Base-by-base conservation (phyloP, 129 eudicot species). In the Mikania micrantha region DNA sequence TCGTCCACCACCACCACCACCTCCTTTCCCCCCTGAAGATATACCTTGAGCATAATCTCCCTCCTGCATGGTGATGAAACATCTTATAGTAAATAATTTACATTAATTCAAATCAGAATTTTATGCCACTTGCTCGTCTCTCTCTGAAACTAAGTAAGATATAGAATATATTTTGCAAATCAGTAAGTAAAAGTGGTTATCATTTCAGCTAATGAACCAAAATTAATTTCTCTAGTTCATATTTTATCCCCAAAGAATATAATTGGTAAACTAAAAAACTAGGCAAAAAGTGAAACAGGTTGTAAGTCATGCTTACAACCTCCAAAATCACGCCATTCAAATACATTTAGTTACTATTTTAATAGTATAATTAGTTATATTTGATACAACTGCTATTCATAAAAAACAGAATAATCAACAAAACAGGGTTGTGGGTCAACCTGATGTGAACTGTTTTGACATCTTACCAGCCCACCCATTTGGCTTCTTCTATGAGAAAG, bases 1-100 rank as follows among this genome's bases (percentile, higher is more conserved):
- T 0, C 53, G 60, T 1, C 73, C 69, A n/a, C 73, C 48, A 7
- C 75, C 66, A 0, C 74, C 74, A 0, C 42, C 69, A 1, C 73
- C 73, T 54, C 73, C 53, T 74, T 28, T 79, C 19, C 53, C 70
- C 41, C 19, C 38, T 48, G 73, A 75, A 69, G 61, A 41, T 63
- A 75, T 79, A 50, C 66, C 72, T 34, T 50, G 83, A 34, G 72
- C 64, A 71, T 45, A 80, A 60, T 79, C 84, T 74, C 70, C 64
- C 45, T 74, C 82, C 95, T 87, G 60, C 50, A 77, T 38, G 61
- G 60, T 56, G 54, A 47, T 61, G 28, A 34, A 40, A 79, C 41
- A 77, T 47, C 36, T 63, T 41, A 44, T 24, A 68, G 5, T 39
- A 32, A 15, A 41, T 48, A 66, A 64, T 2, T 29, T n/a, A 31